Evolutionary conservation across 768 basidiomycete species (phyloP).

Genomic region (Amanita pallidorosea): DNA sequence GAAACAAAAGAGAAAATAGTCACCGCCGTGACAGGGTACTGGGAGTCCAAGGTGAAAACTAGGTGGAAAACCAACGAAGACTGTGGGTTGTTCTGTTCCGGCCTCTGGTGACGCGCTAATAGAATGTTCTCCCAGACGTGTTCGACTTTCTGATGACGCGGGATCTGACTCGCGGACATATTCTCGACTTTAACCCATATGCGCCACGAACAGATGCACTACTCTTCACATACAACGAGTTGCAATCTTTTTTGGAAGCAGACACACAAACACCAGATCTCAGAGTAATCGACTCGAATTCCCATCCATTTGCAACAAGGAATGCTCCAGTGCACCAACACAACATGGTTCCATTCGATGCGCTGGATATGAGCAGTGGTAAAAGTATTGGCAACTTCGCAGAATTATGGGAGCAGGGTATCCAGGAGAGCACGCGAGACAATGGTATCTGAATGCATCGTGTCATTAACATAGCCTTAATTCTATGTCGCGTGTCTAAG

Average conservation of each 20-base stretch:
- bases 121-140: slow-evolving; percentile 38
- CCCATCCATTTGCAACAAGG: slow-evolving; percentile 56
- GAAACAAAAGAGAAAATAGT: slow-evolving; percentile 42
- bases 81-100: slow-evolving; percentile 37
- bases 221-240: slow-evolving; percentile 75
- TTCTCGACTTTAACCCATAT: slow-evolving; percentile 91
- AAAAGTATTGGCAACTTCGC: slow-evolving; percentile 65
- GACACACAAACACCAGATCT: slow-evolving; percentile 26
- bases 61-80: slow-evolving; percentile 48
- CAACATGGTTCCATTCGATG: slow-evolving; percentile 90
- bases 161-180: slow-evolving; percentile 61
- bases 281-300: slow-evolving; percentile 61
- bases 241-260: slow-evolving; percentile 28
- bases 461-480: neutral
- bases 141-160: slow-evolving; percentile 86
- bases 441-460: neutral
- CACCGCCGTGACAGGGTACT: slow-evolving; percentile 44
- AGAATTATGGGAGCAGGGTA: slow-evolving; percentile 46
- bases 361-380: slow-evolving; percentile 69
- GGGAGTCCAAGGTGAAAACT: slow-evolving; percentile 53
- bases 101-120: neutral
- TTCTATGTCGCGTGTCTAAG: neutral
- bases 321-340: slow-evolving; percentile 72
- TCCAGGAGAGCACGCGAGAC: slow-evolving; percentile 23
- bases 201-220: slow-evolving; percentile 79